These are phyloP conservation scores for Nidularia pulvinata DNA, from an alignment of 768 basidiomycete species.

Conservation along the genomic window DNA sequence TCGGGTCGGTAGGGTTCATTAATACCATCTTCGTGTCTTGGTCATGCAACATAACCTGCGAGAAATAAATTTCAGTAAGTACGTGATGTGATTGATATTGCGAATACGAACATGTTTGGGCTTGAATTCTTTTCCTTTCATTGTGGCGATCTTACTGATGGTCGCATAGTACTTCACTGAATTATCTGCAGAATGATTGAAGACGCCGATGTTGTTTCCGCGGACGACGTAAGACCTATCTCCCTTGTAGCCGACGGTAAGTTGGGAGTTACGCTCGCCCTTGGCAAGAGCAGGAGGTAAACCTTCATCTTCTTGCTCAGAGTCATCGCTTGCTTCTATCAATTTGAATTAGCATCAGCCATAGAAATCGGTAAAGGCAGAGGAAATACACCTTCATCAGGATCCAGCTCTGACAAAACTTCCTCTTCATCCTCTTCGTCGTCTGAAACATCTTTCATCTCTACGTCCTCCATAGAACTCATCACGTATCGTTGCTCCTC, in stretches of 20 bases:
- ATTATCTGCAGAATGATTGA: conserved; percentile 68
- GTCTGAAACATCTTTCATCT: conserved; percentile 79
- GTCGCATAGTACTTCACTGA: conserved; percentile 85
- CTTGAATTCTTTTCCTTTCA: conserved; percentile 81
- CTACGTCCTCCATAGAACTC: conserved; percentile 82
- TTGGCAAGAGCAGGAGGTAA: conserved; percentile 33
- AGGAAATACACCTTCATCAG: conserved; percentile 49
- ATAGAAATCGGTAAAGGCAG: neutral
- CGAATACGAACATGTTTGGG: conserved; percentile 71
- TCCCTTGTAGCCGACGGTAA: conserved; percentile 94
- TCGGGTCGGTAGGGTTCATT: conserved; percentile 79
- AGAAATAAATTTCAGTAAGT: conserved; percentile 5
- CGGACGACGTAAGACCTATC: conserved; percentile 94
- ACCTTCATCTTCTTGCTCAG: conserved; percentile 42
- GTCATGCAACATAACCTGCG: conserved; percentile 93
- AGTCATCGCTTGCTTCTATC: conserved; percentile 42
- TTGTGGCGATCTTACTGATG: conserved; percentile 79
- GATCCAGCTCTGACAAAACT: conserved; percentile 66
- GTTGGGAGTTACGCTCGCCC: conserved; percentile 81
- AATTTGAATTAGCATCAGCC: conserved; percentile 4
- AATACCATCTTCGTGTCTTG: conserved; percentile 96
- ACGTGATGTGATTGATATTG: neutral
- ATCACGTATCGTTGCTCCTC: conserved; percentile 90
- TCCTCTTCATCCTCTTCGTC: conserved; percentile 83
- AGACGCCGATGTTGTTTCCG: conserved; percentile 91